Evolutionary conservation across 2,329 filamentous ascomycete genomes (phyloP), one percentile per base, ranked within the genome.

Genomic region (Aureobasidium zeae): DNA sequence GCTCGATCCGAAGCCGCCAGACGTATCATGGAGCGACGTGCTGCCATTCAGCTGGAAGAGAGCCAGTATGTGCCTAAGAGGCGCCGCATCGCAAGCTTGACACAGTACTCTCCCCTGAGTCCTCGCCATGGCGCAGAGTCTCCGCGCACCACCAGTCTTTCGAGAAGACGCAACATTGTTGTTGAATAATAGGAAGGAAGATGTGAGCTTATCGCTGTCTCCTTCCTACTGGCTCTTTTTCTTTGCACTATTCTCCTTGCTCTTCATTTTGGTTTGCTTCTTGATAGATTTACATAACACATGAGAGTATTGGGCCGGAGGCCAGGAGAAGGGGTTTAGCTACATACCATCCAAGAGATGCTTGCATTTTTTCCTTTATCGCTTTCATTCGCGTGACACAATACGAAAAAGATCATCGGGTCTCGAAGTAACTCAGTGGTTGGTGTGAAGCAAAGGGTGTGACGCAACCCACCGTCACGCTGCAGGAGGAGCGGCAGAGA

Each of bases 181-280:
- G 46, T 49, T 22, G 51, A 53, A 37, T 52, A 43, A 51, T 36
- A 30, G n/a, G n/a, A n/a, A n/a, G n/a, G n/a, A n/a, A n/a, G n/a
- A n/a, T n/a, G n/a, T n/a, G 38, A 31, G 21, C 46, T 42, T 24
- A 48, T 38, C 22, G 34, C 30, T 13, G 11, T 25, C n/a, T n/a
- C n/a, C n/a, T n/a, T n/a, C n/a, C 37, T 32, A 32, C 37, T 26
- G 32, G 26, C 29, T 26, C n/a, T 32, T 36, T 31, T 24, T 13
- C 10, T 21, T 31, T 33, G n/a, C n/a, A n/a, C n/a, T n/a, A n/a
- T n/a, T n/a, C n/a, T n/a, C n/a, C n/a, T n/a, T n/a, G n/a, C n/a
- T 22, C 7, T 19, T 26, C 21, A 5, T 34, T 22, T 43, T 43
- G 21, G 20, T 43, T 29, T 34, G 16, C 30, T 33, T 43, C 21